Percentiles rank a stretch among this genome's conserved stretches.
These are phyloP conservation scores for Petasospora rhodanensis DNA, from an alignment of 1,139 yeast species.

Conservation along the genomic window DNA sequence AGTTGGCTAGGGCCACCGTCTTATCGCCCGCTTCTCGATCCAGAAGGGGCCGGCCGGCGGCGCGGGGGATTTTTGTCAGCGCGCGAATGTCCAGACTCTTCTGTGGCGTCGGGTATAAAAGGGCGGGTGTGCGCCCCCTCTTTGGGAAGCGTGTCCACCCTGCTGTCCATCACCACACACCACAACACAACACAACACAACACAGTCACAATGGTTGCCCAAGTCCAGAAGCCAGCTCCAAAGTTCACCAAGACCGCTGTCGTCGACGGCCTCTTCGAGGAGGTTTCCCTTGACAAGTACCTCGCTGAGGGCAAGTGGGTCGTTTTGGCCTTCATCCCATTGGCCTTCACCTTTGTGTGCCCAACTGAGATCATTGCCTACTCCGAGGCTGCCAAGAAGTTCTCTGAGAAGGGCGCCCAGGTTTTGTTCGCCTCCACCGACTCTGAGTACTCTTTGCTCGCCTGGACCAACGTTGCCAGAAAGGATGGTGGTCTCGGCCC, in stretches of 20 bases:
- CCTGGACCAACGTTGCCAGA: constrained; percentile 97
- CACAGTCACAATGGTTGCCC: constrained; percentile 76
- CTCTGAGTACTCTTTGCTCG: constrained; percentile 94
- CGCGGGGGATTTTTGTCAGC: too few relatives aligned
- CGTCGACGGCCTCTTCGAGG: constrained; percentile 92
- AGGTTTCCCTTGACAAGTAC: constrained; percentile 88
- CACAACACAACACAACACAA: too few relatives aligned
- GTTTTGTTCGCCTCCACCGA: constrained; percentile 96
- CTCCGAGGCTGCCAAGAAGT: constrained; percentile 90
- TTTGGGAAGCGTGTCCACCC: too few relatives aligned
- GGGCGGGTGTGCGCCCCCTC: too few relatives aligned
- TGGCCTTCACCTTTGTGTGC: constrained; percentile 98
- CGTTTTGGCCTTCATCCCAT: constrained; percentile 91
- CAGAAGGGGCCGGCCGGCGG: too few relatives aligned
- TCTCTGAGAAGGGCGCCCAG: constrained; percentile 81
- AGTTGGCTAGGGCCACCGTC: too few relatives aligned
- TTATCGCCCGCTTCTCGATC: too few relatives aligned
- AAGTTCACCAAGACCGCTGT: constrained; percentile 94
- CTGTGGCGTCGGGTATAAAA: too few relatives aligned
- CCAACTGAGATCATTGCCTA: constrained; percentile 99
- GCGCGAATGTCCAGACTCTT: too few relatives aligned
- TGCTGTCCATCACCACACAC: too few relatives aligned
- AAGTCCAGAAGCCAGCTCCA: constrained; percentile 95
- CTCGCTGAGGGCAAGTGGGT: constrained; percentile 87
- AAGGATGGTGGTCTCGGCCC: constrained; percentile 98